Evolutionary conservation across 2,329 filamentous ascomycete genomes (phyloP).

Genomic region (Pseudogymnoascus sp.): DNA sequence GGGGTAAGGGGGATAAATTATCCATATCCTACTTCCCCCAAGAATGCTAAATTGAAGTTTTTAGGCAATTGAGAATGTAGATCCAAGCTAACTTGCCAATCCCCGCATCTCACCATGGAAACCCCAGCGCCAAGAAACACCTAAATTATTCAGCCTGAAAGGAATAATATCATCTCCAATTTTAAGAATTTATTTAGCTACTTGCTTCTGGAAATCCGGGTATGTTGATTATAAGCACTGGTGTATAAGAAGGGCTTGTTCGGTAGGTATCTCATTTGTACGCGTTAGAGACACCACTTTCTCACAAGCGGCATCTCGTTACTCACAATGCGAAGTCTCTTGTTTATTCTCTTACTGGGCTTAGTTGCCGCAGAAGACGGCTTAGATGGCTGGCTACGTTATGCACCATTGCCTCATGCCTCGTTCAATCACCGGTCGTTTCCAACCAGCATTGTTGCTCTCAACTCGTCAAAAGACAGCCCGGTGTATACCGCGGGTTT

Average conservation of each 20-base stretch:
- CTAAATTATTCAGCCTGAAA: neutral
- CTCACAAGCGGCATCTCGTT: neutral
- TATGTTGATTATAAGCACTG: neutral
- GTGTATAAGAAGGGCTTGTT: neutral
- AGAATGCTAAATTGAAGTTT: neutral
- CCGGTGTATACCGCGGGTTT: slow-evolving; percentile 52
- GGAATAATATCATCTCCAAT: neutral
- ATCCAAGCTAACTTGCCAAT: neutral
- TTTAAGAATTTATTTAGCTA: neutral
- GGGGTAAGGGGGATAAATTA: neutral
- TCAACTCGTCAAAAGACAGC: slow-evolving; percentile 45
- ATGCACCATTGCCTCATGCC: slow-evolving; percentile 43
- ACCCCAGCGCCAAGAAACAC: neutral
- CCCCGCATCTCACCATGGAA: slow-evolving; percentile 3
- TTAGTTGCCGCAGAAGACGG: slow-evolving; percentile 46
- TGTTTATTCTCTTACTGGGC: slow-evolving; percentile 1
- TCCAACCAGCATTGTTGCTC: slow-evolving; percentile 42
- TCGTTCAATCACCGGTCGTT: slow-evolving; percentile 29
- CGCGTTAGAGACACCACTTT: neutral
- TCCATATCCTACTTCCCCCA: neutral
- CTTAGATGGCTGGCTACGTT: slow-evolving; percentile 55
- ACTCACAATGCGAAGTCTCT: neutral
- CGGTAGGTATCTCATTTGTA: neutral
- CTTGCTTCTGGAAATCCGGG: neutral
- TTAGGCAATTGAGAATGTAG: neutral